These are phyloP conservation scores for Starmerella gropengiesseri DNA, from an alignment of 805 yeast species.

Conservation along the genomic window DNA sequence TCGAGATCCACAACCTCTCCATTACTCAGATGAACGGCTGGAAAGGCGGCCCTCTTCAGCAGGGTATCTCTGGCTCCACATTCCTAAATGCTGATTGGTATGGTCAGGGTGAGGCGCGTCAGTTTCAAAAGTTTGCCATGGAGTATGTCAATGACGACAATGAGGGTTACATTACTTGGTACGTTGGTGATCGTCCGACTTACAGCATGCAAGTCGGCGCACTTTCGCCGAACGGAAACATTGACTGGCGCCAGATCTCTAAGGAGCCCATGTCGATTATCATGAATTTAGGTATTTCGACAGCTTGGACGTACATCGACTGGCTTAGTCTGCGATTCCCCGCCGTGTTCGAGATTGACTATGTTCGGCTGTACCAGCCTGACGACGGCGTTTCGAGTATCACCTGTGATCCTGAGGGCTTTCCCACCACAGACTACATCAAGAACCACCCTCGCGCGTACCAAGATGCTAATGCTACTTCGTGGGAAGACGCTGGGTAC, in stretches of 20 bases:
- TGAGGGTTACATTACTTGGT: conserved; percentile 74
- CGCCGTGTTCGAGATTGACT: conserved; percentile 61
- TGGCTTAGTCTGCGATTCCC: conserved; percentile 78
- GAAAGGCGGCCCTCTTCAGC: conserved; percentile 88
- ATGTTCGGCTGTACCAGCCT: conserved; percentile 89
- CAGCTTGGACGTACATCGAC: conserved; percentile 87
- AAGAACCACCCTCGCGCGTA: conserved; percentile 59
- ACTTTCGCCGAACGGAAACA: conserved; percentile 80
- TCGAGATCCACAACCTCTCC: conserved; percentile 58
- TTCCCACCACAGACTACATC: conserved; percentile 81
- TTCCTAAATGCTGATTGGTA: conserved; percentile 78
- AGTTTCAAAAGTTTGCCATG: conserved; percentile 64
- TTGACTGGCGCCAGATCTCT: conserved; percentile 69
- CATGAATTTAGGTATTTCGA: conserved; percentile 80
- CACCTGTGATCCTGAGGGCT: conserved; percentile 79
- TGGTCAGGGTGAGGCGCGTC: conserved; percentile 39
- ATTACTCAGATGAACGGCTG: conserved; percentile 76
- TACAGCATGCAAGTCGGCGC: conserved; percentile 63
- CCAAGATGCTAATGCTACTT: conserved; percentile 53
- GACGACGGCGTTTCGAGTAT: conserved; percentile 40
- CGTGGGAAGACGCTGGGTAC: conserved; percentile 71
- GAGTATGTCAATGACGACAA: conserved; percentile 52
- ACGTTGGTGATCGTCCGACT: conserved; percentile 70
- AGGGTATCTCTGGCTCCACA: conserved; percentile 77
- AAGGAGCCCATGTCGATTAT: conserved; percentile 90